Evolutionary conservation across 2,329 filamentous ascomycete genomes (phyloP).

Genomic region (Gaeumannomyces tritici): DNA sequence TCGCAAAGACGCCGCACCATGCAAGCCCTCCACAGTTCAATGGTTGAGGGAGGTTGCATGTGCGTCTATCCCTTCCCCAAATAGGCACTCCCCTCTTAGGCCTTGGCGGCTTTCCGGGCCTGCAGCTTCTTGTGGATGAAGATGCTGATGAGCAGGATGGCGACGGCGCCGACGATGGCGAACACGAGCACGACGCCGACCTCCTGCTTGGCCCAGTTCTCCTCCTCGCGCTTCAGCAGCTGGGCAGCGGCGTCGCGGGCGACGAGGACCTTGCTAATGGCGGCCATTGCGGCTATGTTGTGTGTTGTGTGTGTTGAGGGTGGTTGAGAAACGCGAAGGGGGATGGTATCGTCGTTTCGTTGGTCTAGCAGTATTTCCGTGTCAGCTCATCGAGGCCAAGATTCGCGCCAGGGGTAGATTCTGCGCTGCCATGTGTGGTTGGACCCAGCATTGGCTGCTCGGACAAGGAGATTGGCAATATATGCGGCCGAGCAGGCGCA

Average conservation of each 20-base stretch:
- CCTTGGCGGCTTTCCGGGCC: constrained; percentile 17
- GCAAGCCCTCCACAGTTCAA: no score
- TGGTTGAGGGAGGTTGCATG: no score
- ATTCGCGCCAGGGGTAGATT: no score
- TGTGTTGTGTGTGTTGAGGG: constrained; percentile 1
- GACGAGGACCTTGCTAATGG: not conserved
- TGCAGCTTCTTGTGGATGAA: constrained; percentile 28
- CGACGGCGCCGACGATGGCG: constrained; percentile 48
- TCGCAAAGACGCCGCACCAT: not conserved
- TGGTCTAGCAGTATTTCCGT: not conserved
- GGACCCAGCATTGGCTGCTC: no score
- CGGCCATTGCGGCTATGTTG: not conserved
- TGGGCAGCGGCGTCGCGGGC: not conserved
- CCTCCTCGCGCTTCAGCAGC: constrained; percentile 8
- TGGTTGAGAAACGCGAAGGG: not conserved
- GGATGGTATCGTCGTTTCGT: not conserved
- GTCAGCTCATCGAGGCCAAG: not conserved
- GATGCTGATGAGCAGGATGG: constrained; percentile 35
- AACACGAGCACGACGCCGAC: constrained; percentile 55
- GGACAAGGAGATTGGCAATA: no score
- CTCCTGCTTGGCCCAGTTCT: constrained; percentile 46
- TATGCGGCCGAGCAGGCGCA: not conserved
- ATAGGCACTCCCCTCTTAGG: not conserved
- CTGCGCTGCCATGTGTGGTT: no score
- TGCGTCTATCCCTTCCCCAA: not conserved